phyloP scores from a whole-genome alignment of 192 early-diverging fungal species.

The Entomortierella parvispora region DNA sequence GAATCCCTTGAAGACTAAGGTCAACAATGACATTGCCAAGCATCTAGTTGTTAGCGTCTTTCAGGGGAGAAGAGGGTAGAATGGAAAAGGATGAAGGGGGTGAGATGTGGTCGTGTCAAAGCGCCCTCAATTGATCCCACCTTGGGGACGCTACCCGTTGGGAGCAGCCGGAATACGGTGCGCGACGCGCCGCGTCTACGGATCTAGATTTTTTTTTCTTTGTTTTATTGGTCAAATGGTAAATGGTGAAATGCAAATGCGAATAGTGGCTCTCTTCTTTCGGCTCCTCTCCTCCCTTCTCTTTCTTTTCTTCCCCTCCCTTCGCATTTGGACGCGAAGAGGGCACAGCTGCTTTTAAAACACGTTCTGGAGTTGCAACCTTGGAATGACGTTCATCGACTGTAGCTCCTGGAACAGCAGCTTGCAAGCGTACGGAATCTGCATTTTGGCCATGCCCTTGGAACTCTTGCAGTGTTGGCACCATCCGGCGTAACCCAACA shows the following conservation, averaged over 20 bases:
- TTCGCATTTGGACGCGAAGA: no score
- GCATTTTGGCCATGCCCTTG: conserved; percentile 87
- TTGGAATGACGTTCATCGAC: conserved; percentile 93
- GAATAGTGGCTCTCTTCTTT: no score
- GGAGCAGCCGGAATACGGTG: no score
- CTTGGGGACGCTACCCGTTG: no score
- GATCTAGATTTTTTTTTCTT: not conserved
- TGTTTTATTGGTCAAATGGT: not conserved
- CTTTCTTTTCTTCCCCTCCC: not conserved
- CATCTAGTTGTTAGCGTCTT: no score
- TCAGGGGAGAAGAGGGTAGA: not conserved
- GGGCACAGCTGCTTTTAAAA: conserved; percentile 19
- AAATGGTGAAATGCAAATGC: conserved; percentile 4
- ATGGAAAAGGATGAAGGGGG: conserved; percentile 2
- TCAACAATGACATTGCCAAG: no score
- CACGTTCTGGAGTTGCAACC: conserved; percentile 56
- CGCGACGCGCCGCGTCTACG: no score
- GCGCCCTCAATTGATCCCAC: not conserved
- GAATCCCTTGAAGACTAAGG: no score
- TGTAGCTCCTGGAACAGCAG: conserved; percentile 98
- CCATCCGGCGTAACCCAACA: conserved; percentile 91
- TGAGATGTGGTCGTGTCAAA: not conserved
- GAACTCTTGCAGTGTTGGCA: conserved; percentile 92
- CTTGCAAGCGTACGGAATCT: conserved; percentile 98
- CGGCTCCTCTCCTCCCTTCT: no score